A percentile compares a stretch with the other conserved stretches of the same genome.
Conservation (phyloP, 345 rosid species). For the Mangifera indica region DNA sequence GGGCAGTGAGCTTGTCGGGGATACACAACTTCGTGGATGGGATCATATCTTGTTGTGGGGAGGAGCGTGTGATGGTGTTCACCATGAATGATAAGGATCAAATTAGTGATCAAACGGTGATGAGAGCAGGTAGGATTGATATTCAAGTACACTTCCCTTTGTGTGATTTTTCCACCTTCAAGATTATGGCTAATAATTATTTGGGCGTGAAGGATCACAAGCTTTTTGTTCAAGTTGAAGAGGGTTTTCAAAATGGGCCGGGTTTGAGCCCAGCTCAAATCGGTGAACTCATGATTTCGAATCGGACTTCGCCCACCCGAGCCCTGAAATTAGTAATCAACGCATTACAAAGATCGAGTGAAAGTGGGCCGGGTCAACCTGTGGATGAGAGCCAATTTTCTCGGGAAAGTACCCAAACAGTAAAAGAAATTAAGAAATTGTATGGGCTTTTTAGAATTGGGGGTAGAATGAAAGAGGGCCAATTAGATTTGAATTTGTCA, state of each 20-base stretch:
- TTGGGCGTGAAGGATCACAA: constrained; percentile 56
- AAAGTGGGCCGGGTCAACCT: constrained; percentile 5
- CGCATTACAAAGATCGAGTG: constrained; percentile 27
- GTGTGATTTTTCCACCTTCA: constrained; percentile 47
- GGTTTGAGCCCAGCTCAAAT: constrained; percentile 48
- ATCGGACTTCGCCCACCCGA: constrained; percentile 48
- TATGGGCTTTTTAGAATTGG: constrained; percentile 28
- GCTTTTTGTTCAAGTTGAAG: constrained; percentile 43
- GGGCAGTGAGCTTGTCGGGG: constrained; percentile 43
- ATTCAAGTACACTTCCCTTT: constrained; percentile 49
- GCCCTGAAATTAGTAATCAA: constrained; percentile 47
- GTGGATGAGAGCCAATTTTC: not conserved
- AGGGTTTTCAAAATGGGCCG: constrained; percentile 44
- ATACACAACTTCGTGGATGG: constrained; percentile 68
- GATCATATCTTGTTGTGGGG: constrained; percentile 52
- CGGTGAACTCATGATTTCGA: constrained; percentile 53
- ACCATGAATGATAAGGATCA: constrained; percentile 47
- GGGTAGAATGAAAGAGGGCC: constrained; percentile 27
- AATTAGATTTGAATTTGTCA: constrained; percentile 11
- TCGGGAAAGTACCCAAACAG: constrained; percentile 13
- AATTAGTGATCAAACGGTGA: constrained; percentile 39
- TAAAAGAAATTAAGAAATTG: constrained; percentile 26
- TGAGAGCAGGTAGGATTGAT: constrained; percentile 66
- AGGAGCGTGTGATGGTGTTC: constrained; percentile 60
- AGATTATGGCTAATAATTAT: constrained; percentile 38